phyloP scores from a whole-genome alignment of 306 rosid genomes.

The Prunus fruticosa region DNA sequence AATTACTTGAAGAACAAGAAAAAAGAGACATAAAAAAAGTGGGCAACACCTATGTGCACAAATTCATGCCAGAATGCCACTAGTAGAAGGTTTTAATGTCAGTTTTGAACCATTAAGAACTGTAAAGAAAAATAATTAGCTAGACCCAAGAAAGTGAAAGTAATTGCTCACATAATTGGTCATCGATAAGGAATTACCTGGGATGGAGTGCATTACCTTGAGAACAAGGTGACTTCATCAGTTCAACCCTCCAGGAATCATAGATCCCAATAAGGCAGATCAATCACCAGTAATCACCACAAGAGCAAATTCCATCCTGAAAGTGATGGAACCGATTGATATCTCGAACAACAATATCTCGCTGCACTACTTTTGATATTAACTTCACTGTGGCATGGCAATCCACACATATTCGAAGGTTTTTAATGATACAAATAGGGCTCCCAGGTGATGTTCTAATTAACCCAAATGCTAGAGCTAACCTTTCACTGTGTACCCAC shows the following conservation, averaged over 20 bases:
- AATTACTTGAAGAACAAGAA: neutral
- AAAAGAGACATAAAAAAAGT: neutral
- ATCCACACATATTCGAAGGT: conserved; percentile 78
- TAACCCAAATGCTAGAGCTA: conserved; percentile 75
- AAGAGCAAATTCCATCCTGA: conserved; percentile 60
- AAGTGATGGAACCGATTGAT: conserved; percentile 82
- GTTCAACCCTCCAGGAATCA: neutral
- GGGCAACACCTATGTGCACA: neutral
- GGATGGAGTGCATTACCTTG: neutral
- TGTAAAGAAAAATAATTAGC: neutral
- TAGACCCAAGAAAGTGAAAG: neutral
- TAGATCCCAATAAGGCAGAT: conserved; percentile 4
- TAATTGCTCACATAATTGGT: neutral
- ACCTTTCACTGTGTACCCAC: conserved; percentile 78
- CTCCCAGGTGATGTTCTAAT: conserved; percentile 59
- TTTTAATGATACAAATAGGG: conserved; percentile 69
- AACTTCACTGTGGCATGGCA: conserved; percentile 73
- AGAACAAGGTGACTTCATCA: conserved; percentile 13
- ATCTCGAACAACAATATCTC: conserved; percentile 68
- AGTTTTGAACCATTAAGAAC: neutral
- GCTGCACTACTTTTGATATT: conserved; percentile 52
- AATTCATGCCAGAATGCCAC: neutral
- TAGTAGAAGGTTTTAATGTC: neutral
- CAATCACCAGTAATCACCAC: conserved; percentile 71
- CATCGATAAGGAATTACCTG: conserved; percentile 7